Conservation (phyloP, 768 basidiomycete species). For the Mycena filopes region DNA sequence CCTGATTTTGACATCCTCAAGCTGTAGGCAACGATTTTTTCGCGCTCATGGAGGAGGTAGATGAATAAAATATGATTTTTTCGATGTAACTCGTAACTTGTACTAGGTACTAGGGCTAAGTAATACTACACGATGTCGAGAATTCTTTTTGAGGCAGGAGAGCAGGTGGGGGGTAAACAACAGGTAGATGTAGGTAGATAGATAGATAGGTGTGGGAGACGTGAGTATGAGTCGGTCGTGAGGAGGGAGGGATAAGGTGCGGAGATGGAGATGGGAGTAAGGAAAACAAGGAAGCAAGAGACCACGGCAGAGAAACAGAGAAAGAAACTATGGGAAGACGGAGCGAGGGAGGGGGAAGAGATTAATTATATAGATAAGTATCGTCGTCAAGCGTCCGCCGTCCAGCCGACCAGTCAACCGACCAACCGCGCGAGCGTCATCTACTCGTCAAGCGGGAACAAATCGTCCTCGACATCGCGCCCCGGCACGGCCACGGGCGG, state of each 20-base stretch:
- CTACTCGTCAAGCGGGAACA: slow-evolving; percentile 55
- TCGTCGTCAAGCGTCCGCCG: not conserved
- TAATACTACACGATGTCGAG: too few species aligned
- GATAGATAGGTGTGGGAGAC: not conserved
- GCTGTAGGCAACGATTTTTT: too few species aligned
- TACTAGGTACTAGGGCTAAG: too few species aligned
- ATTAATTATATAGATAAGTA: slow-evolving; percentile 30
- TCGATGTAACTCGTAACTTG: too few species aligned
- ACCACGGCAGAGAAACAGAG: not conserved
- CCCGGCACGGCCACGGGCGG: slow-evolving; percentile 65
- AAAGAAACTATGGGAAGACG: slow-evolving; percentile 1
- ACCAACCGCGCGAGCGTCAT: not conserved
- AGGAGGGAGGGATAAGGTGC: not conserved
- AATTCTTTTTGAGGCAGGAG: slow-evolving; percentile 18
- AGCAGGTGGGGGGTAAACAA: not conserved
- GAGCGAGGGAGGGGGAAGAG: not conserved
- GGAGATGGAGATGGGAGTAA: not conserved
- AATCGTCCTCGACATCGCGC: slow-evolving; percentile 67
- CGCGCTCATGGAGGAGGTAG: too few species aligned
- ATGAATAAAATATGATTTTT: not conserved
- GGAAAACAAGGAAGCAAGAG: not conserved
- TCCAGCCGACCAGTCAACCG: not conserved
- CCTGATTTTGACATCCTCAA: too few species aligned
- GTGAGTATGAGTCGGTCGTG: not conserved
- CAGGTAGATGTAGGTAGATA: not conserved